phyloP scores from a whole-genome alignment of 2,329 filamentous ascomycete genomes.

The Bisporella sp. region DNA sequence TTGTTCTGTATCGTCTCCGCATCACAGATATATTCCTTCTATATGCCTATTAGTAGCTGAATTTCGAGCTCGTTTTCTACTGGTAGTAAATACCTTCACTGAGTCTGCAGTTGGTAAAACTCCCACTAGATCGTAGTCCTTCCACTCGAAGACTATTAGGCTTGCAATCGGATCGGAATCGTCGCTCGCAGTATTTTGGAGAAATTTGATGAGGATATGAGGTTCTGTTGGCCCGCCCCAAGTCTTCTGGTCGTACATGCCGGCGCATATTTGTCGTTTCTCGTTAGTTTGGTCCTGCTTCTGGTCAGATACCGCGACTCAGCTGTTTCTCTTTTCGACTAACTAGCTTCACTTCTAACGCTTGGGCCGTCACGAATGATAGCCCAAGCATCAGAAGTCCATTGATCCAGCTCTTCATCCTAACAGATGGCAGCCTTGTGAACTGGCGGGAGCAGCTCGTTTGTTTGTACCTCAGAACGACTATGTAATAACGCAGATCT shows the following conservation, averaged over 20 bases:
- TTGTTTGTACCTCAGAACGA: too few species aligned
- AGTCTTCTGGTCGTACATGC: slow-evolving; percentile 87
- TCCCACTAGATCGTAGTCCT: slow-evolving; percentile 73
- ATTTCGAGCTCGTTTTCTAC: too few species aligned
- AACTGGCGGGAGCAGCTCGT: too few species aligned
- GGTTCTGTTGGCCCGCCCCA: slow-evolving; percentile 88
- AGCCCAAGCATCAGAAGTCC: slow-evolving; percentile 44
- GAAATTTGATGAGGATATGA: slow-evolving; percentile 80
- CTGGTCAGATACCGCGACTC: slow-evolving; percentile 9
- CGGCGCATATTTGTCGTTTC: slow-evolving; percentile 73
- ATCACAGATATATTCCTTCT: slow-evolving; percentile 71
- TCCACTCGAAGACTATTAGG: slow-evolving; percentile 91
- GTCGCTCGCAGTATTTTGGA: slow-evolving; percentile 48
- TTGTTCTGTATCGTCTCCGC: slow-evolving; percentile 59
- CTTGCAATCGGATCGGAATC: slow-evolving; percentile 71
- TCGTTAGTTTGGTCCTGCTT: slow-evolving; percentile 66
- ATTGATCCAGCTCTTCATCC: slow-evolving; percentile 49
- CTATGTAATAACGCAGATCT: too few species aligned
- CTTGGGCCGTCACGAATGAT: slow-evolving; percentile 46
- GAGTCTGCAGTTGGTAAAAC: slow-evolving; percentile 49
- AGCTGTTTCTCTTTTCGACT: slow-evolving; percentile 13
- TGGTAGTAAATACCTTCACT: slow-evolving; percentile 39
- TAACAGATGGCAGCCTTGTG: slow-evolving; percentile 8
- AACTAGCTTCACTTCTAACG: slow-evolving; percentile 54
- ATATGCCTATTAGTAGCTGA: slow-evolving; percentile 27